Evolutionary conservation across 805 yeast species (phyloP).

Genomic region (Lachancea lanzarotensis): DNA sequence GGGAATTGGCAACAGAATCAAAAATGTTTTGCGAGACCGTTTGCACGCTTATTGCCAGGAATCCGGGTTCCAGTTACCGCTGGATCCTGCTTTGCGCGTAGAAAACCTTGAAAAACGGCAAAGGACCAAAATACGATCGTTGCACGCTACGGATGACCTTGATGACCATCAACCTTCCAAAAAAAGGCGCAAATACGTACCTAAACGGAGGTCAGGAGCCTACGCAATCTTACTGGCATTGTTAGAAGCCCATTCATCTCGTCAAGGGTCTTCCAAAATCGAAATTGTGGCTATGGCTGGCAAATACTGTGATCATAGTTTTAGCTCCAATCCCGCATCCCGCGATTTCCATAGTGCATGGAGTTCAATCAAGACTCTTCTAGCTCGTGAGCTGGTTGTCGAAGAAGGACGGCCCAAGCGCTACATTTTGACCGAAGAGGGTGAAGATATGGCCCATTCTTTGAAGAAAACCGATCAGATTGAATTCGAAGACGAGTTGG

Average conservation of each 20-base stretch:
- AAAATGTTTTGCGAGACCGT: constrained; percentile 41
- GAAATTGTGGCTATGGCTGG: constrained; percentile 51
- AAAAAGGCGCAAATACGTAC: constrained; percentile 49
- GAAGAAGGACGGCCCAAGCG: constrained; percentile 51
- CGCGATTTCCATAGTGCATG: constrained; percentile 69
- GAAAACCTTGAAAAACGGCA: constrained; percentile 15
- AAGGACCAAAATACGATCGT: constrained; percentile 13
- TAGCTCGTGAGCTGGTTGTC: constrained; percentile 51
- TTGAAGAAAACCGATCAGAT: constrained; percentile 44
- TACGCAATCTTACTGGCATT: constrained; percentile 71
- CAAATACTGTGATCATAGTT: constrained; percentile 51
- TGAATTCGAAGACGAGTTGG: constrained; percentile 22
- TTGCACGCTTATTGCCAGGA: constrained; percentile 51
- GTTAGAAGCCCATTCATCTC: constrained; percentile 39
- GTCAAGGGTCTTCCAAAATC: constrained; percentile 57
- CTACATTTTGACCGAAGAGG: constrained; percentile 65
- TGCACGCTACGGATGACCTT: constrained; percentile 3
- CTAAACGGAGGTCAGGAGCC: constrained; percentile 72
- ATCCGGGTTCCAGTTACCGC: constrained; percentile 43
- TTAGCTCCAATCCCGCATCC: constrained; percentile 52
- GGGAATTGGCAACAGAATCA: constrained; percentile 68
- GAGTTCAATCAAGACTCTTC: constrained; percentile 58
- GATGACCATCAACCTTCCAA: constrained; percentile 20
- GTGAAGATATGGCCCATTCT: constrained; percentile 52
- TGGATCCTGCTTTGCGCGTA: constrained; percentile 6